Base-by-base conservation (phyloP, 331 rosid genomes). In the Ulmus americana region DNA sequence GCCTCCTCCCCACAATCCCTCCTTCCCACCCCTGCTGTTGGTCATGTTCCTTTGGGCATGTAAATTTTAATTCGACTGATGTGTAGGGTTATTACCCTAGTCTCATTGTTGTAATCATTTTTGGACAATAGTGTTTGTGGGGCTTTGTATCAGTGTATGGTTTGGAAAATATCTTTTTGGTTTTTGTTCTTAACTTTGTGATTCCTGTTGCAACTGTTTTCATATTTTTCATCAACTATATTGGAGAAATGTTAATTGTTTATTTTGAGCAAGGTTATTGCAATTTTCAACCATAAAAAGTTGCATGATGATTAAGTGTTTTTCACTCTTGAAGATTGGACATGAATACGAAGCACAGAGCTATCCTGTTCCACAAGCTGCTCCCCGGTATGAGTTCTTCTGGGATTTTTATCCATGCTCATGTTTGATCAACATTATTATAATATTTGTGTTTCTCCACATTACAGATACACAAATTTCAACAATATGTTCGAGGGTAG, bases 301-400 rank as follows among this genome's bases (percentile, higher is more conserved):
- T 59, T 49, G 60, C 66, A 13, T 39, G 46, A 42, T 68, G 6
- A 68, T 51, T 48, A 15, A 10, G 13, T 18, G 10, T 28, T 22
- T 59, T 61, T 48, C 38, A 28, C 63, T 48, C 65, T 54, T 76
- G 69, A 59, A 76, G 80, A 65, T 60, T 59, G 65, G 73, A 60
- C 56, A 40, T 55, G 73, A 70, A 60, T 76, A 68, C 35, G 59
- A 72, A 39, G 67, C 57, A 7, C 18, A 43, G 69, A 52, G 45
- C 35, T 58, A 68, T 63, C 64, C 45, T 8, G 35, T 68, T 22
- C 59, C 48, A 1, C 44, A 59, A 9, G 22, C 68, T 44, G 64
- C 68, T 38, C 55, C 71, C 40, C 42, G 78, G 82, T 72, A 72
- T 18, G 45, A 20, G 15, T 62, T 45, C 43, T 54, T 63, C 9